Percentiles rank a stretch among this genome's conserved stretches.
These are phyloP conservation scores for Coprinopsis marcescibilis DNA, from an alignment of 768 basidiomycete genomes.

Conservation along the genomic window DNA sequence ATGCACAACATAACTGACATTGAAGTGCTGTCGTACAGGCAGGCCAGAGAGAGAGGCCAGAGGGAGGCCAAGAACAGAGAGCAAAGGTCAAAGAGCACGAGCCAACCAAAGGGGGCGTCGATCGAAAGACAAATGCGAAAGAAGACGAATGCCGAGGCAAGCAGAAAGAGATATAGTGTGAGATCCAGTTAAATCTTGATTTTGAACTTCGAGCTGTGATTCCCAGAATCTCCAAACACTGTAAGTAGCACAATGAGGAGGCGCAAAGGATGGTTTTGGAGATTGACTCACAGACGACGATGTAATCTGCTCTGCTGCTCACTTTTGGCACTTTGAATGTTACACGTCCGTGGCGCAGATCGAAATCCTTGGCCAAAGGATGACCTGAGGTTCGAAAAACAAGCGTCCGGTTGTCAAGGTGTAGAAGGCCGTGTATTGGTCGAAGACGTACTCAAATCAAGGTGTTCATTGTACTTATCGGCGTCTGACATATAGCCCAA, in stretches of 20 bases:
- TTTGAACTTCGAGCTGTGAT: not conserved
- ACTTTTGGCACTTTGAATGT: not conserved
- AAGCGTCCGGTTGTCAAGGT: not conserved
- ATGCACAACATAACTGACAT: too few relatives aligned
- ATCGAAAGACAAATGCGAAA: not conserved
- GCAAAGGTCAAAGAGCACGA: too few relatives aligned
- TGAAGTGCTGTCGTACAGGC: too few relatives aligned
- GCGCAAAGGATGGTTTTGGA: not conserved
- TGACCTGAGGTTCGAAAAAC: not conserved
- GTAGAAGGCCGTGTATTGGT: not conserved
- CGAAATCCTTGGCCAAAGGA: not conserved
- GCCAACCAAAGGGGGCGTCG: too few relatives aligned
- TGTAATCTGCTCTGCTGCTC: not conserved
- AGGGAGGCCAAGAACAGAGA: too few relatives aligned
- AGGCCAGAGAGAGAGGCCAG: too few relatives aligned
- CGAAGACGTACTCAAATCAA: conserved; percentile 16
- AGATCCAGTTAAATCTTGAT: not conserved
- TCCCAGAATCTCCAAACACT: conserved; percentile 1
- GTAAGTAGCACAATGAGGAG: not conserved
- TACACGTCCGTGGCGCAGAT: not conserved
- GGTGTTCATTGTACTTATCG: conserved; percentile 37
- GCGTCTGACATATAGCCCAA: conserved; percentile 34
- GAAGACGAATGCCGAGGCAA: not conserved
- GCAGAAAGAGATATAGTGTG: too few relatives aligned
- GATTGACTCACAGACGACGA: not conserved